phyloP scores from a whole-genome alignment of 2,329 filamentous ascomycete genomes.

The Aspergillus pseudotamarii region DNA sequence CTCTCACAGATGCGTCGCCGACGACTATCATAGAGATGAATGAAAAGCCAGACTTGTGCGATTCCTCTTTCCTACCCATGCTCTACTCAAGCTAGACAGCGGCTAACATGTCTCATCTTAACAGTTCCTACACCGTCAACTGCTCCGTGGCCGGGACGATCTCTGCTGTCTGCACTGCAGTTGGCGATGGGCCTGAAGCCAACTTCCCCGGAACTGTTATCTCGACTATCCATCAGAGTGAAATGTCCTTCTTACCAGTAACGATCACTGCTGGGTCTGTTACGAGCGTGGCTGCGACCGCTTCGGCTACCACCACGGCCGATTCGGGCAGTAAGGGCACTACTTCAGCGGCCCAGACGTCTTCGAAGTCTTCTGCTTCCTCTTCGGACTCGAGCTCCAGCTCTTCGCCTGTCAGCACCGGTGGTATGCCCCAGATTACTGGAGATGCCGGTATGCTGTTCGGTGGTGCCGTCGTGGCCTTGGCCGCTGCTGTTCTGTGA shows the following conservation, averaged over 20 bases:
- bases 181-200: conserved; percentile 15
- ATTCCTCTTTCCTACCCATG: too few species aligned
- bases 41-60: conserved; percentile 2
- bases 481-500: conserved; percentile 3
- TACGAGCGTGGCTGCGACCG: conserved; percentile 10
- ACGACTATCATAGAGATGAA: conserved; percentile 15
- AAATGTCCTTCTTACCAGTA: conserved; percentile 21
- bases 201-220: conserved; percentile 17
- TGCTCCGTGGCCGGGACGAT: conserved; percentile 24
- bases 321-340: not conserved
- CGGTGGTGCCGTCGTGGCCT: conserved; percentile 9
- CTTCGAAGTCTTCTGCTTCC: not conserved
- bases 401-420: conserved; percentile 7
- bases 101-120: not conserved
- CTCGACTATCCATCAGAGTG: conserved; percentile 11
- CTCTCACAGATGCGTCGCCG: conserved; percentile 20
- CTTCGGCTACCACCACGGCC: conserved; percentile 7
- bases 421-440: conserved; percentile 6
- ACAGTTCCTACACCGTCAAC: conserved; percentile 17
- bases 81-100: not conserved
- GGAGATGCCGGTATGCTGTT: conserved; percentile 9
- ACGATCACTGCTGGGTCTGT: conserved; percentile 24
- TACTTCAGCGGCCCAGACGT: not conserved
- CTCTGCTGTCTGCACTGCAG: conserved; percentile 20
- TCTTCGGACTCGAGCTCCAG: not conserved